phyloP scores from a whole-genome alignment of 352 stramenopile species.

The Thalassiosira sp. region DNA sequence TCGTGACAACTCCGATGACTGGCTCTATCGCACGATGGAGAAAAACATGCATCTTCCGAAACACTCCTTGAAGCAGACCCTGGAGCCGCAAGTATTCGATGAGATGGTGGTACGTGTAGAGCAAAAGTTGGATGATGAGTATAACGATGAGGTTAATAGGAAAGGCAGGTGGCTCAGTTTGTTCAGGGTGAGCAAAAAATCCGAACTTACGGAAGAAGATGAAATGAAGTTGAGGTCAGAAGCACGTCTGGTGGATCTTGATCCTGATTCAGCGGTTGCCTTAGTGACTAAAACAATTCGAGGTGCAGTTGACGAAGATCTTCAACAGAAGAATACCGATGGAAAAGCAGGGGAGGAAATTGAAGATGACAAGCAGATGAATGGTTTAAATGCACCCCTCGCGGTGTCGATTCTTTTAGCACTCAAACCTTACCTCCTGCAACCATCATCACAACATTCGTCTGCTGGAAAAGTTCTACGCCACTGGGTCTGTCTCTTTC shows the following conservation, averaged over 20 bases:
- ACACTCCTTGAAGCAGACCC: not conserved
- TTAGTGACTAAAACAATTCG: not conserved
- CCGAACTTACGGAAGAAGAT: slow-evolving; percentile 16
- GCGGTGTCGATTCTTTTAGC: slow-evolving; percentile 13
- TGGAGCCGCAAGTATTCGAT: slow-evolving; percentile 14
- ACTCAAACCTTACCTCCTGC: slow-evolving; percentile 15
- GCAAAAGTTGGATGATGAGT: slow-evolving; percentile 5
- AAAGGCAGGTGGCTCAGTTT: not conserved
- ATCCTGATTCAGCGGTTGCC: slow-evolving; percentile 13
- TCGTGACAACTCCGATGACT: slow-evolving; percentile 4
- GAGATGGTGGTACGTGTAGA: slow-evolving; percentile 11
- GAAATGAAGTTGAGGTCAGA: slow-evolving; percentile 14
- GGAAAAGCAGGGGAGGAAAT: not conserved
- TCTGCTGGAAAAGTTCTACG: slow-evolving; percentile 6
- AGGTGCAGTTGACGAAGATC: not conserved
- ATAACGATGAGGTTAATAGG: not conserved
- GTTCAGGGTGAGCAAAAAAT: not conserved
- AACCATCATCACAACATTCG: not conserved
- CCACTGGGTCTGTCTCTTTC: slow-evolving; percentile 4
- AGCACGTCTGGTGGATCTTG: slow-evolving; percentile 14
- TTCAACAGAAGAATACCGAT: not conserved
- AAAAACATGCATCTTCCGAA: slow-evolving; percentile 31
- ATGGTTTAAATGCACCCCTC: not conserved
- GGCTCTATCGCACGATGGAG: slow-evolving; percentile 24
- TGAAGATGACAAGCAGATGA: not conserved